Conservation (phyloP, 352 stramenopile species). For the Pythium volutum region DNA sequence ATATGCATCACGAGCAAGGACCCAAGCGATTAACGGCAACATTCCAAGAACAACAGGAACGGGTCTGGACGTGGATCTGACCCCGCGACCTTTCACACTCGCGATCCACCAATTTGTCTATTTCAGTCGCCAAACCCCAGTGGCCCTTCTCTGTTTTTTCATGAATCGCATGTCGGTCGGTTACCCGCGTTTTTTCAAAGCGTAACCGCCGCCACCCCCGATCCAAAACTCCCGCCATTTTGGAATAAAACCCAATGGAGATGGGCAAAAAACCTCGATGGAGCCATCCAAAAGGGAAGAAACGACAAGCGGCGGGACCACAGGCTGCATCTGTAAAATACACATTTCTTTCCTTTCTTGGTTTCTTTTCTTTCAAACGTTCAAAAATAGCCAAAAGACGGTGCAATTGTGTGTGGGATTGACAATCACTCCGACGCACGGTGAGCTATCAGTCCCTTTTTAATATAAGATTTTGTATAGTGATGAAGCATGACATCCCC, state of each 20-base stretch:
- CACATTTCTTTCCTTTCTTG: constrained; percentile 21
- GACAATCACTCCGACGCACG: constrained; percentile 20
- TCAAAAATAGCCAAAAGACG: constrained; percentile 33
- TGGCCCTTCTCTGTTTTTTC: constrained; percentile 22
- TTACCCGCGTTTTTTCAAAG: constrained; percentile 33
- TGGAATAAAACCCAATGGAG: constrained; percentile 16
- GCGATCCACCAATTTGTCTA: constrained; percentile 8
- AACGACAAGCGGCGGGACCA: constrained; percentile 23
- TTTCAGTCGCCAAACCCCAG: constrained; percentile 8
- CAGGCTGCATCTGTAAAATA: constrained; percentile 25
- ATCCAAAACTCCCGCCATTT: constrained; percentile 25
- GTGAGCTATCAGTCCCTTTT: constrained; percentile 9
- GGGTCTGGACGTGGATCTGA: too few species aligned
- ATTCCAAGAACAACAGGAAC: not conserved
- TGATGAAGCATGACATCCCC: constrained; percentile 17
- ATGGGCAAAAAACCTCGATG: constrained; percentile 21
- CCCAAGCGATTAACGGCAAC: not conserved
- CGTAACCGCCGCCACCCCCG: constrained; percentile 9
- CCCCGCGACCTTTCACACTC: not conserved
- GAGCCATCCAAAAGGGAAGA: constrained; percentile 13
- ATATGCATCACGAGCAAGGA: not conserved
- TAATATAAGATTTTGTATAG: constrained; percentile 10
- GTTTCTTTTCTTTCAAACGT: constrained; percentile 36
- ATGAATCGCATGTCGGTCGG: constrained; percentile 8
- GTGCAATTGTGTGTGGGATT: not conserved